Evolutionary conservation across 106 monocot species (phyloP).

Genomic region (Acorus gramineus): DNA sequence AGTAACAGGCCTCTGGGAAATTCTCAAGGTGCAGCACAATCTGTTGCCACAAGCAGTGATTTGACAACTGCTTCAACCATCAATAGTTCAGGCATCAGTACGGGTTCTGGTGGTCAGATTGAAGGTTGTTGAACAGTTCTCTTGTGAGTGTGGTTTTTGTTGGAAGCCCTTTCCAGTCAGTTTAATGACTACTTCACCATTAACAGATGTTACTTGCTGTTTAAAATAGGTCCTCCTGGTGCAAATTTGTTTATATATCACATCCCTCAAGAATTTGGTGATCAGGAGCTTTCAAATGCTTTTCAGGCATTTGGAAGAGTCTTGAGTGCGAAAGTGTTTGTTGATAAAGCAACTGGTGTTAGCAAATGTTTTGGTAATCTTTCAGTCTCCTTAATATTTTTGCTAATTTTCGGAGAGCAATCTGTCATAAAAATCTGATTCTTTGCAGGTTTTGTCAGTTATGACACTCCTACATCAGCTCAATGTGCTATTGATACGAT

Average conservation of each 20-base stretch:
- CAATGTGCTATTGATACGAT: conserved; percentile 68
- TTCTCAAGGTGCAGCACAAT: conserved; percentile 34
- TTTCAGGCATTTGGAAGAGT: conserved; percentile 84
- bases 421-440: background rate
- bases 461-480: conserved; percentile 69
- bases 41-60: conserved; percentile 19
- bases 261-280: conserved; percentile 91
- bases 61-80: conserved; percentile 19
- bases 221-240: conserved; percentile 75
- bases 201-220: background rate
- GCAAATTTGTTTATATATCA: conserved; percentile 99
- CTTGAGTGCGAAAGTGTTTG: conserved; percentile 88
- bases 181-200: background rate
- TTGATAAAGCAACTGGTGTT: conserved; percentile 90
- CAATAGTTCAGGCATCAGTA: conserved; percentile 3
- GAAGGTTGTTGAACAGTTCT: conserved; percentile 45
- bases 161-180: background rate
- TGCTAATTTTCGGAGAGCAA: background rate
- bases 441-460: conserved; percentile 90
- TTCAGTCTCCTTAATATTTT: background rate
- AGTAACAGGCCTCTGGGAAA: conserved; percentile 34
- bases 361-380: conserved; percentile 97
- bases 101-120: conserved; percentile 47
- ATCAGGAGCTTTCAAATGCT: conserved; percentile 76
- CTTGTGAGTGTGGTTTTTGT: background rate